Evolutionary conservation across 2,329 filamentous ascomycete genomes (phyloP).

Genomic region (Hypoxylon sp.): DNA sequence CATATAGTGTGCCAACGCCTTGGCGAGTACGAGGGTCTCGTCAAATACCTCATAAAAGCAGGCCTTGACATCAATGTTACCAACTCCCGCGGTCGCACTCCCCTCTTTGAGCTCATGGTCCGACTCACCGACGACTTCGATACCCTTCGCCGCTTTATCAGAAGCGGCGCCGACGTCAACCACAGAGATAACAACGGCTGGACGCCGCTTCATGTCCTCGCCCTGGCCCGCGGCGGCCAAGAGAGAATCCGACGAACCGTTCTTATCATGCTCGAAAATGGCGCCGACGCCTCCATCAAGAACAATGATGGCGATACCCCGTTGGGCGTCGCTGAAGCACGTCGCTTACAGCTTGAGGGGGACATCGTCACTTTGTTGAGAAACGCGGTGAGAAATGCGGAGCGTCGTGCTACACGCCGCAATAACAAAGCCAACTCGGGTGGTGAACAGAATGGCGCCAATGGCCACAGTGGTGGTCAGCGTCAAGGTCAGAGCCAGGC

Average conservation of each 20-base stretch:
- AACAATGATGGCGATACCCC: neutral
- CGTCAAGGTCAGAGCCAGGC: too few species aligned
- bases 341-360: neutral
- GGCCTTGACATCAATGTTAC: slow-evolving; percentile 11
- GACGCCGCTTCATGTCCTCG: slow-evolving; percentile 1
- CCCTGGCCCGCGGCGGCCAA: neutral
- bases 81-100: neutral
- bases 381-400: neutral
- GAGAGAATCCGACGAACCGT: neutral
- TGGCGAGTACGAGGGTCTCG: neutral
- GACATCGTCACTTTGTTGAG: neutral
- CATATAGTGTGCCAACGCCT: slow-evolving; percentile 5
- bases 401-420: neutral
- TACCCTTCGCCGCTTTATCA: neutral
- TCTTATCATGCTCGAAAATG: neutral
- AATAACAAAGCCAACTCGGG: neutral
- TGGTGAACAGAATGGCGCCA: neutral
- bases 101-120: neutral
- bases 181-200: slow-evolving; percentile 3
- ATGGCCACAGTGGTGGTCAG: neutral
- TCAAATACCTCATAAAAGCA: slow-evolving; percentile 1
- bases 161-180: slow-evolving; percentile 6
- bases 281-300: neutral
- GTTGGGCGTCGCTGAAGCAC: neutral
- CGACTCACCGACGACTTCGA: neutral